Evolutionary conservation across 352 stramenopile species (phyloP).

Genomic region (Globisporangium paddicum): DNA sequence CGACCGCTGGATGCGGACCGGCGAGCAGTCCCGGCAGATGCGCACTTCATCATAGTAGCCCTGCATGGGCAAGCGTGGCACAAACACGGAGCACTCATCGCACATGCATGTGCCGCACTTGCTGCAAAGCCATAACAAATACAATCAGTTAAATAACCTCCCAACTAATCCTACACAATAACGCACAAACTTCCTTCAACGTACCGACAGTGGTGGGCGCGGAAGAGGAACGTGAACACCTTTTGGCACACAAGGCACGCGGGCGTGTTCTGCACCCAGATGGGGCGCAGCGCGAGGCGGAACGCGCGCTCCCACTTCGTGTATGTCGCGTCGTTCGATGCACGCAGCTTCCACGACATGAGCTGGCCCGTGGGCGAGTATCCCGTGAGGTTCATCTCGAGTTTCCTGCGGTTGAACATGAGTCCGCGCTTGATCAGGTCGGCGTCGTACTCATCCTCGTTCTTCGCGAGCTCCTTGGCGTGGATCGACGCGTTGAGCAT

Average conservation of each 20-base stretch:
- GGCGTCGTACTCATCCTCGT: conserved; percentile 67
- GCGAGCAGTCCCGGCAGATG: conserved; percentile 81
- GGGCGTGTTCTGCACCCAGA: conserved; percentile 77
- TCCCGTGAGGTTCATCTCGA: conserved; percentile 80
- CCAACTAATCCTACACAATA: too few species aligned
- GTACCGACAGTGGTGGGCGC: conserved; percentile 75
- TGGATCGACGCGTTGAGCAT: conserved; percentile 78
- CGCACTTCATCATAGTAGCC: conserved; percentile 80
- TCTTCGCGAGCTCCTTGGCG: conserved; percentile 54
- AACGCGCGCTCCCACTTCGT: conserved; percentile 82
- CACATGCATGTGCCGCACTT: conserved; percentile 86
- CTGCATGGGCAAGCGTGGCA: conserved; percentile 70
- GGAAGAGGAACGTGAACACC: conserved; percentile 68
- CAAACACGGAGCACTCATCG: conserved; percentile 78
- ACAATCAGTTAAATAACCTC: too few species aligned
- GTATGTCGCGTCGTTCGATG: conserved; percentile 63
- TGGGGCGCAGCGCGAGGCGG: conserved; percentile 63
- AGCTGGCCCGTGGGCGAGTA: conserved; percentile 74
- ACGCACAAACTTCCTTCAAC: too few species aligned
- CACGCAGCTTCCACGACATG: conserved; percentile 77
- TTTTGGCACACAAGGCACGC: conserved; percentile 74
- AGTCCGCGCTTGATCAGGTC: conserved; percentile 63
- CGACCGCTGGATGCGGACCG: conserved; percentile 64
- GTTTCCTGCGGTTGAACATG: conserved; percentile 76
- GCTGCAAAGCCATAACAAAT: too few species aligned